Evolutionary conservation across 2,329 filamentous ascomycete species (phyloP).

Genomic region (Bimuria novae-zelandiae): DNA sequence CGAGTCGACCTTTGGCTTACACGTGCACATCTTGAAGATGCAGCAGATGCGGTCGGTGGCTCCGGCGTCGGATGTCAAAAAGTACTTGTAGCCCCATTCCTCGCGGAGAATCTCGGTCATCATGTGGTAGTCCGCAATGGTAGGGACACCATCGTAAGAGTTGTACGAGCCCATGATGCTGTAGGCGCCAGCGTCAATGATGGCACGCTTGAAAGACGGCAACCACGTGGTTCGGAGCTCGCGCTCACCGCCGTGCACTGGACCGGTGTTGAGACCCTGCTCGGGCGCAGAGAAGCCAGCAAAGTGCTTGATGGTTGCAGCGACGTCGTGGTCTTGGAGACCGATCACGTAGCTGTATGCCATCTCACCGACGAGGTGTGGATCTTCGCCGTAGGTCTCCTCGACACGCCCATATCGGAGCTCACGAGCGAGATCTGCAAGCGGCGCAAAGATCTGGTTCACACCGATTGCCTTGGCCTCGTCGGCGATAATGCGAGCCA

Average conservation of each 20-base stretch:
- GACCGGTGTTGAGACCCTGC: constrained; percentile 72
- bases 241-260: constrained; percentile 60
- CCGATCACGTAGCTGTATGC: constrained; percentile 65
- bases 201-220: constrained; percentile 69
- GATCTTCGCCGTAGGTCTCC: constrained; percentile 73
- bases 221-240: constrained; percentile 60
- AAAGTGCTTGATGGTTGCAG: constrained; percentile 77
- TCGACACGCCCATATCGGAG: constrained; percentile 74
- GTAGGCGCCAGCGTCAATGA: constrained; percentile 70
- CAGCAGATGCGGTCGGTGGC: constrained; percentile 70
- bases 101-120: constrained; percentile 68
- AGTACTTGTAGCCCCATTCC: constrained; percentile 77
- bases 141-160: constrained; percentile 73
- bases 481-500: constrained; percentile 67
- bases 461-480: constrained; percentile 71
- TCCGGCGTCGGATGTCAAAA: constrained; percentile 68
- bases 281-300: constrained; percentile 71
- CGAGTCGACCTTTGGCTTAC: constrained; percentile 57
- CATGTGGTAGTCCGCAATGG: constrained; percentile 67
- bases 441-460: constrained; percentile 73
- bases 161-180: constrained; percentile 77
- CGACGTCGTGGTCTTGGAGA: constrained; percentile 68
- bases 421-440: constrained; percentile 73
- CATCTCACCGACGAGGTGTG: constrained; percentile 69
- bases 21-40: constrained; percentile 65